A percentile compares a stretch with the other conserved stretches of the same genome.
These are phyloP conservation scores for Fomitopsis serialis DNA, from an alignment of 768 basidiomycete species.

Conservation along the genomic window DNA sequence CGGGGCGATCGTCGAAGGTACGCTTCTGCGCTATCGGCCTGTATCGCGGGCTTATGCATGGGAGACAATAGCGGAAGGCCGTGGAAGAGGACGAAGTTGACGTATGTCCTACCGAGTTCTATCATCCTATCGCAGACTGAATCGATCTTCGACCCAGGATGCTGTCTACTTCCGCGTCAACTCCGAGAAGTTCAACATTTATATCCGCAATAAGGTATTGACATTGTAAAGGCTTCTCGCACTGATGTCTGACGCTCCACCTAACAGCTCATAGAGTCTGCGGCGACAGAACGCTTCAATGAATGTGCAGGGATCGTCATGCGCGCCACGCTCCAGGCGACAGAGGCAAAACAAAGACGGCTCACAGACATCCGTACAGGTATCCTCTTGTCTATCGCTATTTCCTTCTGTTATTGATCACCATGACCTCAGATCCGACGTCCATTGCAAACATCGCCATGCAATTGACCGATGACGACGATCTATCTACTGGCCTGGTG, in stretches of 20 bases:
- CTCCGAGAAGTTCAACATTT: constrained; percentile 80
- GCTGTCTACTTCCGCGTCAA: constrained; percentile 81
- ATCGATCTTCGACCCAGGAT: constrained; percentile 38
- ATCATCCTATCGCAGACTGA: background rate
- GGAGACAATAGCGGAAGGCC: constrained; percentile 33
- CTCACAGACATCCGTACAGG: constrained; percentile 63
- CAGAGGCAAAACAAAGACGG: constrained; percentile 56
- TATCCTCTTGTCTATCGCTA: constrained; percentile 19
- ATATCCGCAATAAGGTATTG: constrained; percentile 80
- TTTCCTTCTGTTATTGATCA: background rate
- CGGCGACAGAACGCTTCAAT: constrained; percentile 79
- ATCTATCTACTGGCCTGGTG: constrained; percentile 59
- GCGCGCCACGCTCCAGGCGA: constrained; percentile 63
- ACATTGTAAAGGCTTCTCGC: background rate
- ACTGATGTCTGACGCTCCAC: constrained; percentile 13
- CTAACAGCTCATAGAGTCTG: constrained; percentile 67
- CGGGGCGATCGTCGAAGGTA: constrained; percentile 51
- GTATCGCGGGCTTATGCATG: constrained; percentile 12
- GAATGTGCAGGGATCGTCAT: constrained; percentile 66
- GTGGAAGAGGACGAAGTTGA: constrained; percentile 59
- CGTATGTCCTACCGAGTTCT: constrained; percentile 36
- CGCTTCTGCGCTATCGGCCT: background rate
- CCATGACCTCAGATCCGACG: constrained; percentile 45
- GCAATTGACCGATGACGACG: constrained; percentile 57
- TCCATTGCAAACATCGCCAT: constrained; percentile 60